These are phyloP conservation scores for Monilinia vaccinii-corymbosi DNA, from an alignment of 2,329 filamentous ascomycete genomes.

Conservation along the genomic window DNA sequence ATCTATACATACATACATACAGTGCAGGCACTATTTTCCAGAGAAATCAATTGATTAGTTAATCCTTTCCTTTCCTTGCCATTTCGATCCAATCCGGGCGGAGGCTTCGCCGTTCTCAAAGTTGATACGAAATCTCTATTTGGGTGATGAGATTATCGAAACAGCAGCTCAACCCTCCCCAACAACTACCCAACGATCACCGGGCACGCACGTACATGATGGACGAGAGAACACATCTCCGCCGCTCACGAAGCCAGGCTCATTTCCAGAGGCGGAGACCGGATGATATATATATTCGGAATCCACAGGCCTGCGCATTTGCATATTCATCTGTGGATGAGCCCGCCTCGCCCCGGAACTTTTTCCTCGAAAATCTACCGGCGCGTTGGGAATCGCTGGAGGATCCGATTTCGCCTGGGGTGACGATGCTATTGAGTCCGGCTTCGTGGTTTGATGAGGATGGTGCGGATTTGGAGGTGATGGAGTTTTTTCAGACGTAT, in stretches of 20 bases:
- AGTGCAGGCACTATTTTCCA: slow-evolving; percentile 3
- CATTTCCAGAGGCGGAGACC: background rate
- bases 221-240: background rate
- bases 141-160: background rate
- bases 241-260: background rate
- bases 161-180: background rate
- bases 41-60: background rate
- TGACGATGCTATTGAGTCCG: slow-evolving; percentile 3
- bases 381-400: background rate
- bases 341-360: background rate
- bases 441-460: background rate
- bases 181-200: background rate
- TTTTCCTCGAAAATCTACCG: slow-evolving; percentile 1
- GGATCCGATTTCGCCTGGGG: slow-evolving; percentile 4
- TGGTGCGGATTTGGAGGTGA: background rate
- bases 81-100: background rate
- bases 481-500: slow-evolving; percentile 10
- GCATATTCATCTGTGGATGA: background rate
- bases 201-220: background rate
- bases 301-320: background rate
- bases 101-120: background rate
- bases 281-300: background rate
- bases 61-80: background rate
- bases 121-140: background rate
- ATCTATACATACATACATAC: background rate